A percentile compares a stretch with the other conserved stretches of the same genome.
Conservation (phyloP, 129 eudicot genomes). For the Tagetes patula region DNA sequence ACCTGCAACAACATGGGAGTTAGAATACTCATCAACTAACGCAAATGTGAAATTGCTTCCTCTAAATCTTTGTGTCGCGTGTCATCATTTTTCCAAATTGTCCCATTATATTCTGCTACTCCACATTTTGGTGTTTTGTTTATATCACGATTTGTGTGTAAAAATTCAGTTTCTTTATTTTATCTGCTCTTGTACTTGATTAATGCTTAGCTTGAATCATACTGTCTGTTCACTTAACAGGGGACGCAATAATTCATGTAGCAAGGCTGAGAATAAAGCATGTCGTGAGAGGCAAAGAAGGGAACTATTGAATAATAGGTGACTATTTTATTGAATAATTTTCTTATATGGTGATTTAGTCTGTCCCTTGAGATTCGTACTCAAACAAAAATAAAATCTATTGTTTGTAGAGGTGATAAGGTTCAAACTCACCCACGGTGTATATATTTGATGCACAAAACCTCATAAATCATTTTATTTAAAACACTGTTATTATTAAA, state of each 20-base stretch:
- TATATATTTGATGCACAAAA: not conserved
- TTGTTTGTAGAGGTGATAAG: not conserved
- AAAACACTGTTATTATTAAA: not conserved
- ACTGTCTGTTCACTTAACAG: slow-evolving; percentile 38
- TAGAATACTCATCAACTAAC: no score
- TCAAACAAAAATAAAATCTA: not conserved
- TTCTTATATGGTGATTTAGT: slow-evolving; percentile 7
- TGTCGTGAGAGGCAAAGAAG: slow-evolving; percentile 88
- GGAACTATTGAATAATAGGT: slow-evolving; percentile 83
- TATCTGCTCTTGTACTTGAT: not conserved
- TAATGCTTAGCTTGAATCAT: slow-evolving; percentile 5
- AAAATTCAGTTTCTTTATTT: not conserved
- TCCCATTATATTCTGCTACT: not conserved
- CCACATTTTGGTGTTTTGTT: not conserved
- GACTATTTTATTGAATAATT: slow-evolving; percentile 17
- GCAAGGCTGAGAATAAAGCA: slow-evolving; percentile 64
- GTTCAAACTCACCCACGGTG: not conserved
- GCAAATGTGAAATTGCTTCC: not conserved
- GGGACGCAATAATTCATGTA: slow-evolving; percentile 57
- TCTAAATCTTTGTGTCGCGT: not conserved
- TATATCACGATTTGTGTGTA: not conserved
- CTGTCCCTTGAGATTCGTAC: not conserved
- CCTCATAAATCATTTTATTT: not conserved
- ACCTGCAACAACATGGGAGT: not conserved
- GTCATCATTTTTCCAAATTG: not conserved